Conservation (phyloP, 164 flowering plant species). For the Annona squamosa region DNA sequence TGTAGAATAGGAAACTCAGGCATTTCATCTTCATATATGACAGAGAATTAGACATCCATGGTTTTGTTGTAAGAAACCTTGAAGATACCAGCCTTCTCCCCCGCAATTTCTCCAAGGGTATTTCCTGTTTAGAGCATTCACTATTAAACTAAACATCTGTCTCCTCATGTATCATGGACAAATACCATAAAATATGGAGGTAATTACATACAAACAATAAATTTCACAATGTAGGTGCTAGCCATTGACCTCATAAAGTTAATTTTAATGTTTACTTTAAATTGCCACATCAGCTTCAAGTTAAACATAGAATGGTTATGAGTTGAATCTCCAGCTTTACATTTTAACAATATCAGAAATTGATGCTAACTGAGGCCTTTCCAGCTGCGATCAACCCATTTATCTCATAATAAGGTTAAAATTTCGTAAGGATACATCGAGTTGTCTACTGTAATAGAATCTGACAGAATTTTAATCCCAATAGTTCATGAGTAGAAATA, state of each 20-base stretch:
- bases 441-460: not conserved
- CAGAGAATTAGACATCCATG: not conserved
- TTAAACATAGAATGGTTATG: not conserved
- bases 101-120: conserved; percentile 91
- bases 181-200: not conserved
- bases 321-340: not conserved
- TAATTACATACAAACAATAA: too few species aligned
- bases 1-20: not conserved
- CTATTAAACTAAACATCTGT: too few species aligned
- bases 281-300: not conserved
- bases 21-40: not conserved
- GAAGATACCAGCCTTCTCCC: conserved; percentile 95
- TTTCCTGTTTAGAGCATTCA: conserved; percentile 42
- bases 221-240: not conserved
- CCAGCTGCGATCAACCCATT: not conserved
- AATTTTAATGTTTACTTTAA: not conserved
- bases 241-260: not conserved
- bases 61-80: conserved; percentile 44
- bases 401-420: not conserved
- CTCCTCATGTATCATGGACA: too few species aligned
- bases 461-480: not conserved
- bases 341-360: not conserved
- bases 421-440: not conserved
- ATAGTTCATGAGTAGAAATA: too few species aligned
- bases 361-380: not conserved